Conservation (phyloP, 2,329 filamentous ascomycete genomes). For the Cytospora leucostoma region DNA sequence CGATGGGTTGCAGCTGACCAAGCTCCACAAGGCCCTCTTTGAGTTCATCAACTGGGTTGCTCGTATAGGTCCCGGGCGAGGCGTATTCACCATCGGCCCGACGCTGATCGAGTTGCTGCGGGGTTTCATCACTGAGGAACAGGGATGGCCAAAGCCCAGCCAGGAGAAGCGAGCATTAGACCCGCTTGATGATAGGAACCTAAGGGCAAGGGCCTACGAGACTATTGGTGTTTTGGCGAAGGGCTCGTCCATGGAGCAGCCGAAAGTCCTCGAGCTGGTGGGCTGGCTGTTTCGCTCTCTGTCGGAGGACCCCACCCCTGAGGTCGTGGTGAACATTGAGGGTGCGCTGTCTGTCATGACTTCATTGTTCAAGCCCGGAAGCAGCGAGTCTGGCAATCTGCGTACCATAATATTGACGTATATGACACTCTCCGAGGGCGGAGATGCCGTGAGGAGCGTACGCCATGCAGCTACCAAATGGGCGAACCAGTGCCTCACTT, state of each 20-base stretch:
- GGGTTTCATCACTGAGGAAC: constrained; percentile 68
- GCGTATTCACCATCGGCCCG: constrained; percentile 66
- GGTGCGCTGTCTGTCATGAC: constrained; percentile 78
- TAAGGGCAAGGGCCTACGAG: constrained; percentile 84
- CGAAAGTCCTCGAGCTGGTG: constrained; percentile 56
- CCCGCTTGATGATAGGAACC: constrained; percentile 60
- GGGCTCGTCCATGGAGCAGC: constrained; percentile 58
- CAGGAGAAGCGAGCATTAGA: constrained; percentile 30
- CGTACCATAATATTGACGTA: constrained; percentile 65
- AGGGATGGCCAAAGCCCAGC: constrained; percentile 75
- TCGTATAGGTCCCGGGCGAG: constrained; percentile 62
- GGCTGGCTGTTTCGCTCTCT: constrained; percentile 83
- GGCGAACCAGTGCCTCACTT: constrained; percentile 84
- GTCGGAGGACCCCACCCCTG: constrained; percentile 73
- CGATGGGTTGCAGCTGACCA: constrained; percentile 71
- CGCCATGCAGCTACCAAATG: constrained; percentile 84
- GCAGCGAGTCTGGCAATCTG: constrained; percentile 40
- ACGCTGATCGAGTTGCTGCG: constrained; percentile 69
- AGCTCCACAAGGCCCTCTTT: constrained; percentile 81
- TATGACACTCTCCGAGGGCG: constrained; percentile 56
- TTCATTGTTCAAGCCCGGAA: constrained; percentile 43
- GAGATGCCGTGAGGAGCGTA: constrained; percentile 66
- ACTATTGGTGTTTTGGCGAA: constrained; percentile 81
- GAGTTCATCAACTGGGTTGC: constrained; percentile 86
- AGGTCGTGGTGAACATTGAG: constrained; percentile 84